phyloP scores from a whole-genome alignment of 73 alveolate genomes.

The Stentor roeselii region DNA sequence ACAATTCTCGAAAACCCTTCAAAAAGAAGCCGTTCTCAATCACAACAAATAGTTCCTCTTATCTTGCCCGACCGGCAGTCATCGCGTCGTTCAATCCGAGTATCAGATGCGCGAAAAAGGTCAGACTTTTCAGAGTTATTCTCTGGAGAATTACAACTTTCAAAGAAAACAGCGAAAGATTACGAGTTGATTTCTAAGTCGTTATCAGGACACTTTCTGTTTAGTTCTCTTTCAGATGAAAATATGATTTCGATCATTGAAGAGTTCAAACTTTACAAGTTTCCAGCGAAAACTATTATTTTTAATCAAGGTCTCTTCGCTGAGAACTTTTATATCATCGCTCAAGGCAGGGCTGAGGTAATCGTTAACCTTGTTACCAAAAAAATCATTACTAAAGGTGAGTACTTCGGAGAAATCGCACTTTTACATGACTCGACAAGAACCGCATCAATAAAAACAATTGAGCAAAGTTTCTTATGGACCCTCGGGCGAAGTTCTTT shows the following conservation, averaged over 20 bases:
- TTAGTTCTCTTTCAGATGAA: background rate
- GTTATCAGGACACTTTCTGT: background rate
- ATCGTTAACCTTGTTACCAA: background rate
- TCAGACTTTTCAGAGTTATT: too few relatives aligned
- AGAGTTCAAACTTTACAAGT: background rate
- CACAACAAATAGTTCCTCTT: too few relatives aligned
- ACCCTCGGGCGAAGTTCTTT: constrained; percentile 85
- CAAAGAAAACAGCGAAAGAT: background rate
- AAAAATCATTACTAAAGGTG: constrained; percentile 37
- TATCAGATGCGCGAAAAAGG: too few relatives aligned
- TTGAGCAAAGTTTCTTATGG: constrained; percentile 70
- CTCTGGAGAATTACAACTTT: too few relatives aligned
- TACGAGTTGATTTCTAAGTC: background rate
- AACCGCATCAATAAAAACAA: constrained; percentile 52
- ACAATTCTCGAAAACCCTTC: too few relatives aligned
- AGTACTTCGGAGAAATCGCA: constrained; percentile 62
- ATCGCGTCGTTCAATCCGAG: too few relatives aligned
- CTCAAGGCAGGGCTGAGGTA: background rate
- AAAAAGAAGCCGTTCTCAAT: too few relatives aligned
- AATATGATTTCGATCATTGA: background rate
- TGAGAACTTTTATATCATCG: background rate
- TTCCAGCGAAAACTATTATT: background rate
- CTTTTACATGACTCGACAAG: constrained; percentile 55
- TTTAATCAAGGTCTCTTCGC: background rate
- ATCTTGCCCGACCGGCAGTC: too few relatives aligned